A percentile compares a stretch with the other conserved stretches of the same genome.
phyloP scores from a whole-genome alignment of 352 stramenopile species.

The Pythium aquatile region DNA sequence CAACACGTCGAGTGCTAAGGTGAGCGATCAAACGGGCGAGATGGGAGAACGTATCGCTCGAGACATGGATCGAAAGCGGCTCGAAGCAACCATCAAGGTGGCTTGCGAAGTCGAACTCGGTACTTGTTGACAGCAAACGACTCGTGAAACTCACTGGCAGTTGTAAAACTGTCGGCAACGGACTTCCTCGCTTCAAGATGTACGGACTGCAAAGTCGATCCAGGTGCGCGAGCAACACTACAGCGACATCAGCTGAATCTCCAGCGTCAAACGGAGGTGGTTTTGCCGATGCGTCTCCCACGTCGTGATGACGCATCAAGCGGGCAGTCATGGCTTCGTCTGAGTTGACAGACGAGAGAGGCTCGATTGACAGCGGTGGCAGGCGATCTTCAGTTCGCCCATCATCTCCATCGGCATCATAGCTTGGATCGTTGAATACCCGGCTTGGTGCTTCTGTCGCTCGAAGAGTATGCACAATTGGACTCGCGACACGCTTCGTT shows the following conservation, averaged over 20 bases:
- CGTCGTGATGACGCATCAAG: neutral
- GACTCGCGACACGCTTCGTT: neutral
- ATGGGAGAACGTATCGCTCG: neutral
- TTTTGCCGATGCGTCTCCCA: neutral
- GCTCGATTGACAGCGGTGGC: neutral
- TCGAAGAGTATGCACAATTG: neutral
- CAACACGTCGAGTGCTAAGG: neutral
- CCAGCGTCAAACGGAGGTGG: neutral
- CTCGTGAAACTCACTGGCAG: neutral
- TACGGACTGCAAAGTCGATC: slow-evolving; percentile 63
- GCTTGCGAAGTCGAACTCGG: neutral
- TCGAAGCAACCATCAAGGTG: slow-evolving; percentile 5
- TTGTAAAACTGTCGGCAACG: neutral
- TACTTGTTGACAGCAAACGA: neutral
- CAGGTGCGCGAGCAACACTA: slow-evolving; percentile 77
- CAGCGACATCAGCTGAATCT: slow-evolving; percentile 39
- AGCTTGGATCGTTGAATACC: slow-evolving; percentile 18
- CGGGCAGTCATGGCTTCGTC: neutral
- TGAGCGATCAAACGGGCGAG: neutral
- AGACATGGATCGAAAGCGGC: slow-evolving; percentile 5
- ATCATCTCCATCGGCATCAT: slow-evolving; percentile 38
- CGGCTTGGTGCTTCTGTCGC: neutral
- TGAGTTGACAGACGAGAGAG: neutral
- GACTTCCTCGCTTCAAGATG: slow-evolving; percentile 32
- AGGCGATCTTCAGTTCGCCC: slow-evolving; percentile 44